Percentiles rank a stretch among this genome's conserved stretches.
Evolutionary conservation across 805 yeast genomes (phyloP).

Genomic region (Candida sithepensis): DNA sequence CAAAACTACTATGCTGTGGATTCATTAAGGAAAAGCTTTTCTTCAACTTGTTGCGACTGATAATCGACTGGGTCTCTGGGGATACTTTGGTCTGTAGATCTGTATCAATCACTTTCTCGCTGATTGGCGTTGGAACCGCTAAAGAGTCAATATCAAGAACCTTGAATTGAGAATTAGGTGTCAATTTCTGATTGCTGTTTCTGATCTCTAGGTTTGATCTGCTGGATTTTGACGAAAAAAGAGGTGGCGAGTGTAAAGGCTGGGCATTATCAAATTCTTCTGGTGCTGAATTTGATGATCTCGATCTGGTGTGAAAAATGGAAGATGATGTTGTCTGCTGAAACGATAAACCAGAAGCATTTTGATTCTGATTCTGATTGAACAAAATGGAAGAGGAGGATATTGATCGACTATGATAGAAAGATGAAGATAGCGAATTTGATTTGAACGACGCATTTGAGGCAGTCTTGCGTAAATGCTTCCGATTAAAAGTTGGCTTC

Average conservation of each 20-base stretch:
- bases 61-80: conserved; percentile 21
- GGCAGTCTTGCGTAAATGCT: conserved; percentile 10
- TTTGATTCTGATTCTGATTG: background rate
- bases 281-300: conserved; percentile 7
- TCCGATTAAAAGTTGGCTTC: conserved; percentile 11
- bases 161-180: conserved; percentile 11
- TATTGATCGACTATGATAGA: conserved; percentile 19
- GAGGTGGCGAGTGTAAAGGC: background rate
- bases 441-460: conserved; percentile 18
- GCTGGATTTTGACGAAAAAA: background rate
- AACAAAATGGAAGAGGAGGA: conserved; percentile 13
- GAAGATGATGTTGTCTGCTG: conserved; percentile 4
- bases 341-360: background rate
- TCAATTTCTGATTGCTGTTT: conserved; percentile 1
- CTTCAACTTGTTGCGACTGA: conserved; percentile 16
- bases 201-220: background rate
- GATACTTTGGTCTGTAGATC: conserved; percentile 3
- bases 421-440: conserved; percentile 17
- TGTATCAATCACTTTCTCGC: conserved; percentile 1
- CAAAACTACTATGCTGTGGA: conserved; percentile 19
- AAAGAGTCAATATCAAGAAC: conserved; percentile 10
- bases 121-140: conserved; percentile 13
- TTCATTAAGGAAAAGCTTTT: conserved; percentile 23
- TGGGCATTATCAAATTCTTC: background rate
- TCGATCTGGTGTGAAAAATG: conserved; percentile 15